Conservation (phyloP, 2,329 filamentous ascomycete species). For the Pyrenochaeta sp. region DNA sequence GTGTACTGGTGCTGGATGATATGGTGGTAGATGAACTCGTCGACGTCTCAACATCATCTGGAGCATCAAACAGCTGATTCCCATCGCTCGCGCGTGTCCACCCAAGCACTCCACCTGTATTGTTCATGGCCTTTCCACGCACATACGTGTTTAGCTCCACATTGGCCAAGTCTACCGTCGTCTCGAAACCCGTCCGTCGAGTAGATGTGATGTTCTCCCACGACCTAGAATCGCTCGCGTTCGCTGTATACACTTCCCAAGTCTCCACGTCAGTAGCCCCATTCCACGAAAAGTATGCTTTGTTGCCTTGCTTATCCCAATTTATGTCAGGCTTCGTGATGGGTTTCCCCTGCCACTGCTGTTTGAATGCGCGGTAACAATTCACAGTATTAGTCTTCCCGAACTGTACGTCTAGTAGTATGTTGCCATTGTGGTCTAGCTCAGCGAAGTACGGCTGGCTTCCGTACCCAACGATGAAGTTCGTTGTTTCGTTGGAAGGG, state of each 20-base stretch:
- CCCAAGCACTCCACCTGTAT: slow-evolving; percentile 7
- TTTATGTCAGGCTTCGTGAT: slow-evolving; percentile 23
- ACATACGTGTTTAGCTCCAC: slow-evolving; percentile 14
- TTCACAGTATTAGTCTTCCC: slow-evolving; percentile 45
- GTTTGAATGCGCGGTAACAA: slow-evolving; percentile 49
- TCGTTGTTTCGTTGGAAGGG: slow-evolving; percentile 42
- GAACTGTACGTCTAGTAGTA: slow-evolving; percentile 55
- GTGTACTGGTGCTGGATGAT: slow-evolving; percentile 1
- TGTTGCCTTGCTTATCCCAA: slow-evolving; percentile 17
- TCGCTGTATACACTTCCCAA: slow-evolving; percentile 39
- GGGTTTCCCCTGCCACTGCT: slow-evolving; percentile 29
- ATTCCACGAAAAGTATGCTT: slow-evolving; percentile 37
- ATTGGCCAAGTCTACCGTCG: slow-evolving; percentile 13
- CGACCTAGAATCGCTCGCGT: slow-evolving; percentile 15
- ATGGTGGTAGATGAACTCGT: background rate
- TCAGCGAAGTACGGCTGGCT: slow-evolving; percentile 60
- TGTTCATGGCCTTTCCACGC: slow-evolving; percentile 20
- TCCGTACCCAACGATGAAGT: slow-evolving; percentile 60
- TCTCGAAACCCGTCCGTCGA: slow-evolving; percentile 24
- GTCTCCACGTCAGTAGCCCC: slow-evolving; percentile 34
- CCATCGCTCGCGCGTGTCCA: slow-evolving; percentile 21
- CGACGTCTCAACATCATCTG: slow-evolving; percentile 16
- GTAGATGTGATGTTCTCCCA: slow-evolving; percentile 22
- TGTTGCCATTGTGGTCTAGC: slow-evolving; percentile 49
- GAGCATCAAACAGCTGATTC: slow-evolving; percentile 13